Conservation (phyloP, 2,329 filamentous ascomycete genomes). For the Colletotrichum scovillei region DNA sequence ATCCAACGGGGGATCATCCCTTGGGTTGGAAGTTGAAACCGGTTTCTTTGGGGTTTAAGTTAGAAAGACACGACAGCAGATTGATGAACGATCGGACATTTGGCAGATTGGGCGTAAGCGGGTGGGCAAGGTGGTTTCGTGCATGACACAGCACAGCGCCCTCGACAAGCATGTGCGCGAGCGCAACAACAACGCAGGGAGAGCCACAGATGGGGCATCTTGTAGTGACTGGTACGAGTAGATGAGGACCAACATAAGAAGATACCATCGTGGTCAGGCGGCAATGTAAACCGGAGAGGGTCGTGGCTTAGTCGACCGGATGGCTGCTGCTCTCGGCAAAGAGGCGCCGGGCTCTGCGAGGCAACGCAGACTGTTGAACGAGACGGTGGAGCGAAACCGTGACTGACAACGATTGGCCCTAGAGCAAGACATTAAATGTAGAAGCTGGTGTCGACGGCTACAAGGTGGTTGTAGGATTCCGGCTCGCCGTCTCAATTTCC, state of each 20-base stretch:
- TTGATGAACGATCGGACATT: slow-evolving; percentile 26
- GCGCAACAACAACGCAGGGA: slow-evolving; percentile 7
- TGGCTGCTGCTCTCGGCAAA: slow-evolving; percentile 25
- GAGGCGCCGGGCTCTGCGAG: neutral
- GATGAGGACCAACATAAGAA: neutral
- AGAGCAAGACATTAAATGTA: neutral
- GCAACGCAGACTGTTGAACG: neutral
- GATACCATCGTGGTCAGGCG: slow-evolving; percentile 20
- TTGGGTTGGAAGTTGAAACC: slow-evolving; percentile 28
- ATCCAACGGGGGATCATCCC: slow-evolving; percentile 12
- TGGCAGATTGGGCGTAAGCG: slow-evolving; percentile 7
- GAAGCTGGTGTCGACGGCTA: neutral
- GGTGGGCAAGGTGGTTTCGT: slow-evolving; percentile 30
- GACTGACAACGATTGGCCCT: neutral
- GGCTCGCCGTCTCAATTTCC: no score
- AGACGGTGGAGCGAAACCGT: neutral
- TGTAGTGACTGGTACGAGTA: neutral
- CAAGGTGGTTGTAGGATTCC: neutral
- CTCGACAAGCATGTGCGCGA: slow-evolving; percentile 24
- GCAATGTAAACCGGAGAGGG: slow-evolving; percentile 4
- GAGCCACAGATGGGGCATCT: slow-evolving; percentile 4
- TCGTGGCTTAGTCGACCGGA: slow-evolving; percentile 32
- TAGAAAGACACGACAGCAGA: slow-evolving; percentile 20
- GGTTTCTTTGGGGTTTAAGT: slow-evolving; percentile 16
- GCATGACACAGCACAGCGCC: slow-evolving; percentile 28